phyloP scores from a whole-genome alignment of 768 basidiomycete genomes.

The Phlebiopsis flavidoalba region DNA sequence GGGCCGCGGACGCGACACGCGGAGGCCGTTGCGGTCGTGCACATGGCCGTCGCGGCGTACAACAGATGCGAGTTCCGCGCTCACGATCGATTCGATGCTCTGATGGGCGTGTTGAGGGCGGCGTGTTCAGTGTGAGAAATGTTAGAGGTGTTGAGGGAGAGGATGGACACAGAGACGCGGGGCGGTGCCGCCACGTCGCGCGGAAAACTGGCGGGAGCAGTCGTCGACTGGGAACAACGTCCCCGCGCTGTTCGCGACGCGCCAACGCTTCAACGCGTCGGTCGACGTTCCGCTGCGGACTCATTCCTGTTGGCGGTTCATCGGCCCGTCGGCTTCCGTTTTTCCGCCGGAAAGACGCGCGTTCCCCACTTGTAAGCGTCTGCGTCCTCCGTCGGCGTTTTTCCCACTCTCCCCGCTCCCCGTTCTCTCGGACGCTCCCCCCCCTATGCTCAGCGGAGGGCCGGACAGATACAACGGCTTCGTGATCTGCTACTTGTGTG shows the following conservation, averaged over 20 bases:
- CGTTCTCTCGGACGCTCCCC: too few species aligned
- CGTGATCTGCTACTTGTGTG: conserved; percentile 50
- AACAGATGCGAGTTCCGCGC: conserved; percentile 45
- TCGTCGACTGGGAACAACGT: conserved; percentile 40
- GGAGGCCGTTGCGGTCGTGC: conserved; percentile 59
- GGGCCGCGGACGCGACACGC: conserved; percentile 61
- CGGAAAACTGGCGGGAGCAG: too few species aligned
- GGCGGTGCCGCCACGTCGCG: conserved; percentile 31
- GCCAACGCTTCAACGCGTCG: conserved; percentile 44
- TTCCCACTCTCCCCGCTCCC: not conserved
- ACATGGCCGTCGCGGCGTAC: conserved; percentile 53
- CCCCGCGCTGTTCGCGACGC: conserved; percentile 45
- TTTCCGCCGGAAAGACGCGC: too few species aligned
- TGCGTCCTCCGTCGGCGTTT: not conserved
- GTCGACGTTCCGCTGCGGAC: conserved; percentile 47
- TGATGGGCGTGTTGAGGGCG: conserved; percentile 14
- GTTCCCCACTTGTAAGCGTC: conserved; percentile 54
- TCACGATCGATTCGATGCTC: conserved; percentile 56
- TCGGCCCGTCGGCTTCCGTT: too few species aligned
- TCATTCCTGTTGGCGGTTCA: conserved; percentile 49
- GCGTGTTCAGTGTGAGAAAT: not conserved
- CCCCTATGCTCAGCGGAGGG: too few species aligned
- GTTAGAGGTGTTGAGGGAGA: conserved; percentile 22
- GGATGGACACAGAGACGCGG: too few species aligned
- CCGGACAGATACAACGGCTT: conserved; percentile 42